These are phyloP conservation scores for Pleodorina starrii DNA, from an alignment of 139 green algal species.

Conservation along the genomic window DNA sequence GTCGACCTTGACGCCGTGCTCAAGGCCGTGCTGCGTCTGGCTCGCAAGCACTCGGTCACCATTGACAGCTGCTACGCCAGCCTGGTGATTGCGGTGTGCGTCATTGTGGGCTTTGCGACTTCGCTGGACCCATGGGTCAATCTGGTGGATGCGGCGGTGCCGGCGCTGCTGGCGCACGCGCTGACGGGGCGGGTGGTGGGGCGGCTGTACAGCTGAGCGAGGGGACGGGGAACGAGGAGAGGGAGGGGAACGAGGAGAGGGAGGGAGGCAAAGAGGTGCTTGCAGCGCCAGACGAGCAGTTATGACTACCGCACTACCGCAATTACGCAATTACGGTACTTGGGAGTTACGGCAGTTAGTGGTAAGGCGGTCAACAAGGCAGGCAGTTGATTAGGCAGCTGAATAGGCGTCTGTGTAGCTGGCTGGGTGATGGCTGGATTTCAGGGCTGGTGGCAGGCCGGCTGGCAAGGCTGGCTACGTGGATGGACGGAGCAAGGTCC, in stretches of 20 bases:
- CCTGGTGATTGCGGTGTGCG: constrained; percentile 87
- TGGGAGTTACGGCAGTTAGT: no score
- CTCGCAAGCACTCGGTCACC: constrained; percentile 80
- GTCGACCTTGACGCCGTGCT: constrained; percentile 85
- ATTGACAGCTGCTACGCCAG: constrained; percentile 90
- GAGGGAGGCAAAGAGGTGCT: neutral
- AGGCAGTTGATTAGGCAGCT: no score
- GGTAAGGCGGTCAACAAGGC: no score
- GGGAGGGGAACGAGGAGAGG: neutral
- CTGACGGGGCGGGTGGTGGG: constrained; percentile 84
- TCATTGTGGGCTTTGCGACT: constrained; percentile 92
- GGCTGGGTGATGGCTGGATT: no score
- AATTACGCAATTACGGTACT: no score
- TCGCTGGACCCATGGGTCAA: constrained; percentile 88
- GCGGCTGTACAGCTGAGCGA: constrained; percentile 74
- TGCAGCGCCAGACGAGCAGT: no score
- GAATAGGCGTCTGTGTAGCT: no score
- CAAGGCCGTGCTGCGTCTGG: constrained; percentile 71
- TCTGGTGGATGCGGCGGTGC: constrained; percentile 89
- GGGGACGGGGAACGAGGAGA: neutral
- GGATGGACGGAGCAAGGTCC: no score
- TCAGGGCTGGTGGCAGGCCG: no score
- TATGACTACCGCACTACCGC: no score
- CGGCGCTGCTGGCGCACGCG: constrained; percentile 77
- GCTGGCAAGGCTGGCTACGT: no score